Evolutionary conservation across 2,329 filamentous ascomycete genomes (phyloP), one percentile per base, ranked within the genome.

Genomic region (Orbilia quercus): DNA sequence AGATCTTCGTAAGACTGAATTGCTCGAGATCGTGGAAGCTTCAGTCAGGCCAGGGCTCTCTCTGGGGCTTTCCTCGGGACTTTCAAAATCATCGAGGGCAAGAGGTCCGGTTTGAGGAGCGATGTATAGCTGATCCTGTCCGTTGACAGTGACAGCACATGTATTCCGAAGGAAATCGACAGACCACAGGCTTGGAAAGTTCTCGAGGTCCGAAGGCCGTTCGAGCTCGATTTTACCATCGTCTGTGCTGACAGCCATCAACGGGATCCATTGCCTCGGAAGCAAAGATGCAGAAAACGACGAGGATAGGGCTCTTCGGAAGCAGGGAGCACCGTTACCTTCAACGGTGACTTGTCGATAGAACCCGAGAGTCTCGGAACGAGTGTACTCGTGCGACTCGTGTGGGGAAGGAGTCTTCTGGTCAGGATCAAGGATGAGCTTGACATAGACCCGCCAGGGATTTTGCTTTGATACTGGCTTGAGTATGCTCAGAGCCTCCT

Each of bases 391-490:
- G 18, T 48, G 54, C 7, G 60, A 73, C 22, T 73, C 60, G 5
- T 12, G 28, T n/a, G 54, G 5, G 4, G 54, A 16, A n/a, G 60
- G 69, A 14, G 31, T 51, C 47, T 45, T 73, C 36, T 73, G 69
- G 23, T 73, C 60, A 11, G 69, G 60, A 40, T 73, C 69, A 11
- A 73, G 22, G 14, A 73, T 48, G 11, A 73, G 48, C 23, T 73
- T 73, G 60, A 73, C 69, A 50, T 66, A 59, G 12, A 73, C 60
- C 45, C 53, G n/a, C 69, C 69, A 73, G 20, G 69, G 69, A 53
- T 73, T 73, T 31, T 73, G 51, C 20, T 73, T 73, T 20, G 69
- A 73, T 66, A 66, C 54, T n/a, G 67, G 67, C 31, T 66, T 73
- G n/a, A 72, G 42, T 11, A 53, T 51, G 18, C 38, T 44, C 7